Evolutionary conservation across 73 alveolate species (phyloP), one percentile per base, ranked within the genome.

Genomic region (Paramecium octaurelia): DNA sequence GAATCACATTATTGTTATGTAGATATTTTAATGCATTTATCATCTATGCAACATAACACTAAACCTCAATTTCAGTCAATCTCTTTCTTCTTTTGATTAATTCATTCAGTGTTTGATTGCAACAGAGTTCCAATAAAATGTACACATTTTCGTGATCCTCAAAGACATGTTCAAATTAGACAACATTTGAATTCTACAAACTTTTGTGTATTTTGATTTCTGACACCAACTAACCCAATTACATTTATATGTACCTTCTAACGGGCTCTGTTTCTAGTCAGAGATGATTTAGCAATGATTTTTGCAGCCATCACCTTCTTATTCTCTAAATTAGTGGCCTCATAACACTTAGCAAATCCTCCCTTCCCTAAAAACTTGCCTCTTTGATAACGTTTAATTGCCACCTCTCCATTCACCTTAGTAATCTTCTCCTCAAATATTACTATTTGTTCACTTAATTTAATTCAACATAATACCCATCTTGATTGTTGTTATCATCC

Each of bases 151-250:
- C 99, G 12, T 97, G 93, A 83, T 98, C 99, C 91, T 98, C 99
- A 71, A 98, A 98, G 94, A 95, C 99, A 96, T 97, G 99, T 88
- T 98, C 99, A 93, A 97, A 98, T 29, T 98, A 97, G 18, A 97
- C 99, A 68, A 98, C 95, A 92, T 98, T 94, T 18, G 95, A 92
- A 92, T 98, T 98, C 87, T 96, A 97, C 46, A 98, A 93, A 50
- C 98, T 93, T 85, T 98, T 96, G 96, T 98, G 99, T 85, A 98
- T 96, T 87, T 98, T 98, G 92, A 98, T 98, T 92, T 98, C 99
- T 77, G 98, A 94, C 97, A 97, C 96, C 27, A 98, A 97, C 88
- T 89, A 80, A 40, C 34, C 24, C 36, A 80, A n/a, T 42, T 44
- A 31, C 48, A 16, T 35, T 0, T 11, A 80, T 42, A 80, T 12